Base-by-base conservation (phyloP, 2,329 filamentous ascomycete species). In the Podosphaera xanthii region DNA sequence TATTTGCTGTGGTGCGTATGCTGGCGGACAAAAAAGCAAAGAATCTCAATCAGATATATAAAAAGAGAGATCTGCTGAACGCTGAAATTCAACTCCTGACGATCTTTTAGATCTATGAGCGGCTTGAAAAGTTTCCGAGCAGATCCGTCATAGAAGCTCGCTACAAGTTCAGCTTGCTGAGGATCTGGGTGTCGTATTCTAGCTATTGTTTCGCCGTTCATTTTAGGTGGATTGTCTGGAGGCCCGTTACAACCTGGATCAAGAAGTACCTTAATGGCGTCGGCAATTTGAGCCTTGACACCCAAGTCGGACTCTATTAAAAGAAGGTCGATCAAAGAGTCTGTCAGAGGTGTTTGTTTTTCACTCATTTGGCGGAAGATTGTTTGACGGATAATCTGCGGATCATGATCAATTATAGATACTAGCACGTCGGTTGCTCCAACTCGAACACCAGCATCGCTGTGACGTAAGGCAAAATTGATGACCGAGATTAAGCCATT, bases 391-490 rank as follows among this genome's bases (percentile, higher is more conserved):
- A 98, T 91, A 84, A 96, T 89, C 65, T 89, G 81, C 2, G 91
- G 86, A 66, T 98, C 92, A 68, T 97, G 90, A 66, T 98, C 92
- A 65, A 98, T 92, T 71, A 97, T 83, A 4, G 89, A 87, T 6
- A 96, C 87, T 56, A 98, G 73, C 40, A 97, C 89, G 65, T 98
- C 92, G 1, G 90, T 95, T 9, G 90, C 92, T 4, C 90, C 94
- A 2, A 95, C 88, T 62, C 92, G 80, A 58, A 96, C 86, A 0
- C 83, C 78, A 10, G 92, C 86, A 66, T 95, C 90, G 52, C 78
- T 77, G 67, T 94, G 89, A 61, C 86, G 84, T 57, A 98, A 77
- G 12, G 92, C 90, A 71, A 89, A 97, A 61, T 90, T 88, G 64
- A 98, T 91, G 60, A 97, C 90, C 38, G 82, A 80, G 60, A 97